Percentiles rank a stretch among this genome's conserved stretches.
These are phyloP conservation scores for Waltiozyma sp. DNA, from an alignment of 1,139 yeast genomes.

Conservation along the genomic window DNA sequence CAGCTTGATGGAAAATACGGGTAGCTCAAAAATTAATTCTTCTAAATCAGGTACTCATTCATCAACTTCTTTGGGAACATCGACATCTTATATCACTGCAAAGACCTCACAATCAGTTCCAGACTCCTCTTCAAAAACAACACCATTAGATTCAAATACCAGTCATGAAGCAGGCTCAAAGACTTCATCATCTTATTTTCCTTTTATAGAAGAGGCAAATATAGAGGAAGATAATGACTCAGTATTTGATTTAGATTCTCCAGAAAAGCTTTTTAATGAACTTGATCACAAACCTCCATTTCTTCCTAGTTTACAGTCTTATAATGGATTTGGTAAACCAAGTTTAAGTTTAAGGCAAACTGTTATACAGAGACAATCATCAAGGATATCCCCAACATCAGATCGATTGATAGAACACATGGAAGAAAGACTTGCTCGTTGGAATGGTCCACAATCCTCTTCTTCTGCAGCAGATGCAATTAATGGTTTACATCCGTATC, in stretches of 20 bases:
- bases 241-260: neutral
- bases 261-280: neutral
- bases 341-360: neutral
- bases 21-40: neutral
- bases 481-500: slow-evolving; percentile 33
- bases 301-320: neutral
- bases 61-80: neutral
- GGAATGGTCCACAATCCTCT: slow-evolving; percentile 41
- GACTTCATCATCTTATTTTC: neutral
- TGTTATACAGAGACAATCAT: slow-evolving; percentile 21
- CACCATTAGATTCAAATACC: neutral
- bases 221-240: neutral
- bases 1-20: neutral
- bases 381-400: slow-evolving; percentile 17
- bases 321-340: neutral
- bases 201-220: neutral
- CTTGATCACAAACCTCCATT: neutral
- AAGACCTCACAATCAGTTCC: neutral
- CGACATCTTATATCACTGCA: neutral
- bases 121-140: neutral
- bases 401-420: slow-evolving; percentile 30
- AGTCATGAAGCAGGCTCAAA: neutral
- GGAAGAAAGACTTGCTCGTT: slow-evolving; percentile 42
- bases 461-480: slow-evolving; percentile 27
- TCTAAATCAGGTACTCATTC: neutral